These are phyloP conservation scores for Schoenoplectus tabernaemontani DNA, from an alignment of 202 grass and related monocot species.

Conservation along the genomic window DNA sequence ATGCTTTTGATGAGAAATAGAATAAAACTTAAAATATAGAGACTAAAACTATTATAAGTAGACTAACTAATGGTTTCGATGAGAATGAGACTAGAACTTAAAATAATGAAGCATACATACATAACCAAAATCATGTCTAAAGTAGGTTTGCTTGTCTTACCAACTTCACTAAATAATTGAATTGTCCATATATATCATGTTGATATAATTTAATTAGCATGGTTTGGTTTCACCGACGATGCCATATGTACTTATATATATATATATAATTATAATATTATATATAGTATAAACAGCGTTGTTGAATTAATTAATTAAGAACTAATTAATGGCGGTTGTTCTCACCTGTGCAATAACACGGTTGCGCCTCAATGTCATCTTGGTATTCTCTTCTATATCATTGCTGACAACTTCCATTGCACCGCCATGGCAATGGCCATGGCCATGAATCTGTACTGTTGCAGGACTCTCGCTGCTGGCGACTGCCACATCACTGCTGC, in stretches of 20 bases:
- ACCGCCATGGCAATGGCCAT: slow-evolving; percentile 24
- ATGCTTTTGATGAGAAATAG: background rate
- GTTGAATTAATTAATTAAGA: too few species aligned
- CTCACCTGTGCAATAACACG: slow-evolving; percentile 80
- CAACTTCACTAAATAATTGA: background rate
- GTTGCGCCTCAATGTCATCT: slow-evolving; percentile 41
- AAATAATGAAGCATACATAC: background rate
- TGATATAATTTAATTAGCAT: background rate
- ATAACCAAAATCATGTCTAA: background rate
- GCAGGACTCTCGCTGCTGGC: slow-evolving; percentile 32
- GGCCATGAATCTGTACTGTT: slow-evolving; percentile 19
- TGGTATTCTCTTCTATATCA: slow-evolving; percentile 26
- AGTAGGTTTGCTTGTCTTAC: background rate
- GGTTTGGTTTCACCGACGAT: background rate
- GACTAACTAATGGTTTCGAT: too few species aligned
- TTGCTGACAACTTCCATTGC: slow-evolving; percentile 18
- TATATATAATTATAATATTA: too few species aligned
- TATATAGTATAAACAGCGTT: background rate
- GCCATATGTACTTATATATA: background rate
- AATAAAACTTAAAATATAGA: too few species aligned
- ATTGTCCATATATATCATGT: background rate
- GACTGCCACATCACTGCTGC: background rate
- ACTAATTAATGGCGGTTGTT: background rate
- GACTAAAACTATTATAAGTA: too few species aligned
- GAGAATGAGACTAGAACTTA: background rate